Evolutionary conservation across 2,329 filamentous ascomycete genomes (phyloP), one percentile per base, ranked within the genome.

Genomic region (Falciphora oryzae): DNA sequence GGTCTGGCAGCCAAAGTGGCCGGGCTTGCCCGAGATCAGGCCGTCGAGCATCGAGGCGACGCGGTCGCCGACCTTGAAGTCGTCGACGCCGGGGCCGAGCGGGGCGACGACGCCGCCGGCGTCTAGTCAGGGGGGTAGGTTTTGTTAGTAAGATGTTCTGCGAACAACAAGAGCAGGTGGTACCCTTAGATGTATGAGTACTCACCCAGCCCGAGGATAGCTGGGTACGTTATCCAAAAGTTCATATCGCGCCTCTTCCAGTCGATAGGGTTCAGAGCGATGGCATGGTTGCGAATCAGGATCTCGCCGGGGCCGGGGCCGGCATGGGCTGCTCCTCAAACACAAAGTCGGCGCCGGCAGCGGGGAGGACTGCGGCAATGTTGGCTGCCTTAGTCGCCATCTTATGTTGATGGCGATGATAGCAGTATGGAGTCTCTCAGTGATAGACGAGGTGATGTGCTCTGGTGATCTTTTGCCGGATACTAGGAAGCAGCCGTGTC

Each of bases 251-350:
- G 72, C 63, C 68, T 68, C 32, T 68, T 66, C 57, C 67, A 69
- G 50, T 74, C 71, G 28, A 73, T 14, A 69, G 68, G 50, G 71
- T 73, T 73, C 61, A 72, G 61, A 11, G 68, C 70, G n/a, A 73
- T 59, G 22, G 68, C 66, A n/a, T 60, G 63, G 64, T 68, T 69
- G 28, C 63, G 66, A 14, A 72, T 62, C 6, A 69, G 16, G 32
- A 71, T 58, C 32, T 69, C 65, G 8, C 53, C 53, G 0, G 65
- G 59, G 2, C 65, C 67, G 69, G 61, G 4, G 38, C 38, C 1
- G 68, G 67, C 59, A 68, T 65, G 57, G 67, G 66, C 13, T 66
- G 67, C 32, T 68, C 65, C 16, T 64, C 65, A 32, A 69, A 57
- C 22, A 65, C 65, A 7, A 70, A 66, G 31, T 44, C 44, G 14